Evolutionary conservation across 495 filamentous ascomycete species (phyloP), one percentile per base, ranked within the genome.

Genomic region (Podospora pseudopauciseta): DNA sequence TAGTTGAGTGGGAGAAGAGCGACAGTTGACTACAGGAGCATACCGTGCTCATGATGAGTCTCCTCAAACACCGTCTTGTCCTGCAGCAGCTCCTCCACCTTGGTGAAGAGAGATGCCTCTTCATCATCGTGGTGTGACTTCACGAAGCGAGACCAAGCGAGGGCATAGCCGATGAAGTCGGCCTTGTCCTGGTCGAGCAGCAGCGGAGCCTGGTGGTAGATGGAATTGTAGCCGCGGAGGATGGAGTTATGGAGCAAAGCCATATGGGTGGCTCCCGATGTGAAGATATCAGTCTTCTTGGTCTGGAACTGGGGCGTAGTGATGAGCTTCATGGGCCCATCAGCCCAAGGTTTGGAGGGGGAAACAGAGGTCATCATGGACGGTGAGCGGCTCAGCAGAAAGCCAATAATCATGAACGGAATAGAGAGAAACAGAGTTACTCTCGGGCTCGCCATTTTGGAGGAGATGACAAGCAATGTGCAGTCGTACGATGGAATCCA

Each of bases 151-250:
- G 78, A 75, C 84, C 84, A 87, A 0, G 83, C 74, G 20, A 81
- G 77, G 54, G 72, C 71, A 72, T 87, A 86, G 13, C 82, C 83
- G 60, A 86, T 70, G 63, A 87, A 86, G 68, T 85, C 80, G 44
- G 75, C 67, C 67, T 77, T 77, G 73, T 84, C 83, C 59, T 71
- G 67, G 30, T 82, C 77, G 26, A 71, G 64, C 34, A 84, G 70
- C 71, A 77, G 73, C 13, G 77, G 76, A 15, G 83, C 83, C 64
- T 86, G 83, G 19, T 81, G 83, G 75, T 82, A 86, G 72, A 88
- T 85, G 65, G 83, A 84, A 75, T 88, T 88, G 74, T 82, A 85
- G 67, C 84, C 85, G 53, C 86, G 85, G 55, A 88, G 75, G 68
- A 87, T 85, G 49, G 81, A 79, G 75, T 88, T 88, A 77, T 88